Percentiles rank a stretch among this genome's conserved stretches.
Conservation (phyloP, 257 asterid species). For the Solanum rostratum region DNA sequence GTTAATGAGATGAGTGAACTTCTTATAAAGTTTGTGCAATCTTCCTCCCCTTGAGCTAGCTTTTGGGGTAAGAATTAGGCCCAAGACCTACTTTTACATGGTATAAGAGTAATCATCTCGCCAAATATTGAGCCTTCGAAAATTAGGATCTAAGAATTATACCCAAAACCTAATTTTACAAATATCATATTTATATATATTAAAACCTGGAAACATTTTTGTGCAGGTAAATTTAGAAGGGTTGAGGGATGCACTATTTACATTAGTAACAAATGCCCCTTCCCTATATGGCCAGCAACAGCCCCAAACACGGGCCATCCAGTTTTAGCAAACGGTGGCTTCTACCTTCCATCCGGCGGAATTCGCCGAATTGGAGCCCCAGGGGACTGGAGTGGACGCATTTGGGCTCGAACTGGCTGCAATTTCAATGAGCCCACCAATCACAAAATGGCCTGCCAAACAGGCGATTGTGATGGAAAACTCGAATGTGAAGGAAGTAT, state of each 20-base stretch:
- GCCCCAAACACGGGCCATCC: slow-evolving; percentile 64
- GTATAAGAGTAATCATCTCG: too few relatives aligned
- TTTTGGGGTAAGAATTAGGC: too few relatives aligned
- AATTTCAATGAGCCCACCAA: slow-evolving; percentile 12
- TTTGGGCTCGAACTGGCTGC: slow-evolving; percentile 93
- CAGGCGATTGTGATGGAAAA: slow-evolving; percentile 69
- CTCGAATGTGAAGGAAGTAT: slow-evolving; percentile 53
- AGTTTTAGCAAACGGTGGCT: slow-evolving; percentile 59
- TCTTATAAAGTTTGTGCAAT: too few relatives aligned
- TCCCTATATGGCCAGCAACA: slow-evolving; percentile 82
- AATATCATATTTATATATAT: too few relatives aligned
- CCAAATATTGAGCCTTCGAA: too few relatives aligned
- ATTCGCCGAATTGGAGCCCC: slow-evolving; percentile 24
- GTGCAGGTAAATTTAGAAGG: background rate
- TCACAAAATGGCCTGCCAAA: slow-evolving; percentile 40
- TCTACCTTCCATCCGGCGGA: slow-evolving; percentile 43
- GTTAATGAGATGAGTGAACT: too few relatives aligned
- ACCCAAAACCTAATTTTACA: too few relatives aligned
- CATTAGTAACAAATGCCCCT: slow-evolving; percentile 66
- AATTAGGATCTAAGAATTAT: too few relatives aligned
- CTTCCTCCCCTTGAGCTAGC: too few relatives aligned
- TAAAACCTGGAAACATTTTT: background rate
- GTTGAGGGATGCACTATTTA: slow-evolving; percentile 42
- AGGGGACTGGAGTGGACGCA: slow-evolving; percentile 65
- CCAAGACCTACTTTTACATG: too few relatives aligned